A percentile compares a stretch with the other conserved stretches of the same genome.
phyloP scores from a whole-genome alignment of 2,329 filamentous ascomycete species.

The Nemania serpens region DNA sequence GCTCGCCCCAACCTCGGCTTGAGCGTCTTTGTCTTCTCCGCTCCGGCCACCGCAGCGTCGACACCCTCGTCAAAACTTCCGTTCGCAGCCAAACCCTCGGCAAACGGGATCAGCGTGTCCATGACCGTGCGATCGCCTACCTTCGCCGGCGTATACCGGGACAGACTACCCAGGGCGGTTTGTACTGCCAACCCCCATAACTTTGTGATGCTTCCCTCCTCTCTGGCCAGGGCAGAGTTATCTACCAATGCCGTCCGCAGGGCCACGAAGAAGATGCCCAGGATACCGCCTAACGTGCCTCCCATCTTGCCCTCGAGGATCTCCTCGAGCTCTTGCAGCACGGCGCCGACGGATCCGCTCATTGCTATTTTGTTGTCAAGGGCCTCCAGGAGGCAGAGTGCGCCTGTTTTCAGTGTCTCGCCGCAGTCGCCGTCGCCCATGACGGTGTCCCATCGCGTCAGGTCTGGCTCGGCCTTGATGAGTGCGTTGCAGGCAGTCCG shows the following conservation, averaged over 20 bases:
- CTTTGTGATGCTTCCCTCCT: conserved; percentile 40
- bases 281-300: conserved; percentile 41
- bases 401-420: conserved; percentile 62
- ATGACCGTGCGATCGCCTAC: conserved; percentile 62
- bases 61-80: conserved; percentile 61
- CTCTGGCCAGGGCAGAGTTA: conserved; percentile 39
- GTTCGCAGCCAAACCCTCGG: conserved; percentile 46
- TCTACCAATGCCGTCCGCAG: conserved; percentile 43
- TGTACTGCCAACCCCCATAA: conserved; percentile 52
- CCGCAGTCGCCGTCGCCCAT: conserved; percentile 72
- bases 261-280: conserved; percentile 54
- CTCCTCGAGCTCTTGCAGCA: conserved; percentile 56
- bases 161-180: conserved; percentile 52
- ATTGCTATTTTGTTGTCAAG: conserved; percentile 47
- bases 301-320: conserved; percentile 62
- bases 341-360: conserved; percentile 51
- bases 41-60: conserved; percentile 61
- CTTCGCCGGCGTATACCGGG: conserved; percentile 59
- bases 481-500: conserved; percentile 57
- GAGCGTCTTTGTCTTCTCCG: conserved; percentile 67
- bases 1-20: conserved; percentile 68
- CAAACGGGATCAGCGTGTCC: conserved; percentile 61
- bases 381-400: conserved; percentile 53
- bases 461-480: conserved; percentile 62
- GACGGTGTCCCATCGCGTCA: conserved; percentile 66